Percentiles rank a stretch among this genome's conserved stretches.
phyloP scores from a whole-genome alignment of 2,329 filamentous ascomycete species.

The Fusarium sp. region DNA sequence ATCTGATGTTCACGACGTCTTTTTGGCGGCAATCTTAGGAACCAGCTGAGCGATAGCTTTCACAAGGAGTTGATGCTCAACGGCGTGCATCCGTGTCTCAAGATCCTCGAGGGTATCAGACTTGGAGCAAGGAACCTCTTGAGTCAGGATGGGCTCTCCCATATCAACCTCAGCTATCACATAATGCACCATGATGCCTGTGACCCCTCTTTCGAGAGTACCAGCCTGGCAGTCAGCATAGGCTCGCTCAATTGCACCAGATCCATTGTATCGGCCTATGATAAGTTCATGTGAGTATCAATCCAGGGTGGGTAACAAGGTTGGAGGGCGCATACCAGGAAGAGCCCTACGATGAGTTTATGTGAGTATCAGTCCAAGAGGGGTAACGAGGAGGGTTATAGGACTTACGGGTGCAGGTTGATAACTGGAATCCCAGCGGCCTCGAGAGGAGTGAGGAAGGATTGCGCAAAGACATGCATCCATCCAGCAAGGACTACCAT shows the following conservation, averaged over 20 bases:
- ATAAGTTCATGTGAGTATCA: constrained; percentile 14
- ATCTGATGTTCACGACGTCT: not conserved
- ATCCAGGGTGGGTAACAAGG: not conserved
- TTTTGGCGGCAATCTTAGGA: constrained; percentile 46
- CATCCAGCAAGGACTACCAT: constrained; percentile 83
- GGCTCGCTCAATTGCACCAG: constrained; percentile 77
- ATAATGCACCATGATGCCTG: constrained; percentile 89
- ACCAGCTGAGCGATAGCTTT: constrained; percentile 67
- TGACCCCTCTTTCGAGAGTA: constrained; percentile 70
- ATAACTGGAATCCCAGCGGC: constrained; percentile 71
- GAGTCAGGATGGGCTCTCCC: constrained; percentile 74
- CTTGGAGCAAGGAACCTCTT: constrained; percentile 70
- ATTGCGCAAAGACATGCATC: constrained; percentile 79
- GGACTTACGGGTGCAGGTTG: constrained; percentile 70
- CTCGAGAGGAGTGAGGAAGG: constrained; percentile 73
- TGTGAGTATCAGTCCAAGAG: constrained; percentile 6
- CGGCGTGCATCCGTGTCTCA: constrained; percentile 73
- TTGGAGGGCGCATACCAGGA: constrained; percentile 56
- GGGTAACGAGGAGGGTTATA: not conserved
- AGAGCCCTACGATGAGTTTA: constrained; percentile 58
- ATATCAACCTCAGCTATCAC: constrained; percentile 82
- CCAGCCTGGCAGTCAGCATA: constrained; percentile 72
- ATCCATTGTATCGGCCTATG: constrained; percentile 75
- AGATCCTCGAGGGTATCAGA: constrained; percentile 71
- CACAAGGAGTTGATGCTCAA: constrained; percentile 81